Percentiles rank a stretch among this genome's conserved stretches.
Evolutionary conservation across 805 yeast species (phyloP).

Genomic region (Ogataea trehalophila): DNA sequence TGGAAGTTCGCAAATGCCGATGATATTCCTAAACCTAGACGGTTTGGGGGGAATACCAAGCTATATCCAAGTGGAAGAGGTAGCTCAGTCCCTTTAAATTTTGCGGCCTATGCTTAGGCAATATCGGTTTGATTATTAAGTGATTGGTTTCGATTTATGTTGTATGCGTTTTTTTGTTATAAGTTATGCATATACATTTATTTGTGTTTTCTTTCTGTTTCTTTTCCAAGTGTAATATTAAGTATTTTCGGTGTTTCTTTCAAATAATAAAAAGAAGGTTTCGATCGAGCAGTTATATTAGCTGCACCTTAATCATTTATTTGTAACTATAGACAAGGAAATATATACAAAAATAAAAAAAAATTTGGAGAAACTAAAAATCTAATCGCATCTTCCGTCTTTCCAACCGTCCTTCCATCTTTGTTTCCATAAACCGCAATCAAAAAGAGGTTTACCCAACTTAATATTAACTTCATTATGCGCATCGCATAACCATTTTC

Average conservation of each 20-base stretch:
- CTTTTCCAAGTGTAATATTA: too few species aligned
- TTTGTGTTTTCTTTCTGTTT: neutral
- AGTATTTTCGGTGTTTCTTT: too few species aligned
- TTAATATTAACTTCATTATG: constrained; percentile 90
- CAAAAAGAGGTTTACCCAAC: constrained; percentile 79
- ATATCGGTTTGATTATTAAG: too few species aligned
- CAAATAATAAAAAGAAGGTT: too few species aligned
- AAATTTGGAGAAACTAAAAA: neutral
- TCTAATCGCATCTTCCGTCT: constrained; percentile 45
- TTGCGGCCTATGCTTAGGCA: constrained; percentile 31
- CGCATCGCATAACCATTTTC: constrained; percentile 90
- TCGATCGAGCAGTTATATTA: too few species aligned
- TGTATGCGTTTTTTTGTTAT: neutral
- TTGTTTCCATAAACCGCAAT: constrained; percentile 85
- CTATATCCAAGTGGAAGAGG: constrained; percentile 96
- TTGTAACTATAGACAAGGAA: constrained; percentile 5
- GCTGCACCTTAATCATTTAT: too few species aligned
- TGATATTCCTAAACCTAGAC: constrained; percentile 85
- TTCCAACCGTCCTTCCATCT: constrained; percentile 98
- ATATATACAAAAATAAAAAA: constrained; percentile 26
- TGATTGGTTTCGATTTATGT: neutral
- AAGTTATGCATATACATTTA: neutral
- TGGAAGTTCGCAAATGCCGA: constrained; percentile 63
- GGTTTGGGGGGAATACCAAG: constrained; percentile 64
- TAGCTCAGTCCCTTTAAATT: constrained; percentile 78